These are phyloP conservation scores for Penicilliopsis zonata DNA, from an alignment of 495 filamentous ascomycete genomes.

Conservation along the genomic window DNA sequence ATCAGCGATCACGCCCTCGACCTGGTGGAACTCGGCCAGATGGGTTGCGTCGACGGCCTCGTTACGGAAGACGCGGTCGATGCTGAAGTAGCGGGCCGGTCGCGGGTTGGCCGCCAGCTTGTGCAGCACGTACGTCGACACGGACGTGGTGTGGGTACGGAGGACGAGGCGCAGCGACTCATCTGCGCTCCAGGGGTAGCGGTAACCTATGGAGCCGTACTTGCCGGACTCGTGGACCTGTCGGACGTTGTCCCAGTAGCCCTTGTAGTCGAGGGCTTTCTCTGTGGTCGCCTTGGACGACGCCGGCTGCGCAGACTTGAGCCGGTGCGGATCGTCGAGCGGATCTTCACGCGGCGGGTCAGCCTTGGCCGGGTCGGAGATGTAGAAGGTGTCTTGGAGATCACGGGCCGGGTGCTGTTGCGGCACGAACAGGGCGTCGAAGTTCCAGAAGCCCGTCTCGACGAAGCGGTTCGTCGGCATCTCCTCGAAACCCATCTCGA, in stretches of 20 bases:
- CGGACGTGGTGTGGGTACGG: slow-evolving; percentile 90
- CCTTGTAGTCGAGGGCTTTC: slow-evolving; percentile 54
- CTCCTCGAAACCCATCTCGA: slow-evolving; percentile 54
- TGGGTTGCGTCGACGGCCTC: slow-evolving; percentile 95
- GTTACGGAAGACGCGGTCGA: slow-evolving; percentile 93
- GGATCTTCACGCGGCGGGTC: slow-evolving; percentile 67
- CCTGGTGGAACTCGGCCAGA: slow-evolving; percentile 95
- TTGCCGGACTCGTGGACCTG: slow-evolving; percentile 77
- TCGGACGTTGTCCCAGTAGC: slow-evolving; percentile 77
- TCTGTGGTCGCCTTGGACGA: slow-evolving; percentile 22
- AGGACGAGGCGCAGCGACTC: slow-evolving; percentile 83
- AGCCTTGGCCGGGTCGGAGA: slow-evolving; percentile 71
- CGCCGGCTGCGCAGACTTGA: slow-evolving; percentile 19
- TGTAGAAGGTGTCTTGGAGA: slow-evolving; percentile 96
- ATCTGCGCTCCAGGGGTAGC: slow-evolving; percentile 84
- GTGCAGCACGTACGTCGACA: slow-evolving; percentile 79
- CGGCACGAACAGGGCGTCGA: slow-evolving; percentile 91
- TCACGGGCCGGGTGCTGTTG: slow-evolving; percentile 97
- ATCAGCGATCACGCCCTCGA: slow-evolving; percentile 96
- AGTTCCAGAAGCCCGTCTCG: slow-evolving; percentile 98
- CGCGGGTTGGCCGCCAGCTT: slow-evolving; percentile 70
- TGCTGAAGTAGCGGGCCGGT: slow-evolving; percentile 89
- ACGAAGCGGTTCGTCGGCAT: slow-evolving; percentile 55
- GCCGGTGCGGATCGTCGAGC: slow-evolving; percentile 24
- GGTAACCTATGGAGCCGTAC: slow-evolving; percentile 88